Evolutionary conservation across 768 basidiomycete genomes (phyloP).

Genomic region (Neoboletus subvelutipes): DNA sequence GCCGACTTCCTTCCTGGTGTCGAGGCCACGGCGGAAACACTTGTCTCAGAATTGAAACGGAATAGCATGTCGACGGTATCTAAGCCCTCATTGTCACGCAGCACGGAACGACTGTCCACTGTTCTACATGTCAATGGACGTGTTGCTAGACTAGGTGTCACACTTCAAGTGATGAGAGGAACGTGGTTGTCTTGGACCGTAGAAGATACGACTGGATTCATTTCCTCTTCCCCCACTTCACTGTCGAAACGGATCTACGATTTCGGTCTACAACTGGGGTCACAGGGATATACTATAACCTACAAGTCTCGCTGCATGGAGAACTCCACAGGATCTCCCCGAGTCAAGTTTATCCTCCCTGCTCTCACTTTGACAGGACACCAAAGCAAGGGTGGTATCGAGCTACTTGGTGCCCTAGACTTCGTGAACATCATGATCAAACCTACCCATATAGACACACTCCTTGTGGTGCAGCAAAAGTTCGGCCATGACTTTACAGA

Average conservation of each 20-base stretch:
- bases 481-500: constrained; percentile 90
- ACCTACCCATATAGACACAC: constrained; percentile 79
- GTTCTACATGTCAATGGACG: constrained; percentile 53
- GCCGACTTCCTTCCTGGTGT: constrained; percentile 75
- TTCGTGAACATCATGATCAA: constrained; percentile 73
- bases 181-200: constrained; percentile 83
- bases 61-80: constrained; percentile 37
- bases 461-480: constrained; percentile 82
- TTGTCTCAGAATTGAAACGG: constrained; percentile 62
- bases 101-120: constrained; percentile 6
- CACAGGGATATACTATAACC: constrained; percentile 60
- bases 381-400: constrained; percentile 44
- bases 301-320: constrained; percentile 39
- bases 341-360: constrained; percentile 66
- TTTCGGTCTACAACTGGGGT: constrained; percentile 66
- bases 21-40: constrained; percentile 60
- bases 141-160: constrained; percentile 51
- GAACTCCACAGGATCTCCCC: constrained; percentile 41
- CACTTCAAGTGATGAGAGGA: constrained; percentile 83
- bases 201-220: constrained; percentile 47
- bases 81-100: constrained; percentile 27
- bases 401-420: constrained; percentile 61
- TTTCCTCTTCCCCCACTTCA: constrained; percentile 39
- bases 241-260: constrained; percentile 36
- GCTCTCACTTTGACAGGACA: constrained; percentile 63